Percentiles rank a stretch among this genome's conserved stretches.
phyloP scores from a whole-genome alignment of 1,284 basidiomycete genomes.

The Irpex sp. region DNA sequence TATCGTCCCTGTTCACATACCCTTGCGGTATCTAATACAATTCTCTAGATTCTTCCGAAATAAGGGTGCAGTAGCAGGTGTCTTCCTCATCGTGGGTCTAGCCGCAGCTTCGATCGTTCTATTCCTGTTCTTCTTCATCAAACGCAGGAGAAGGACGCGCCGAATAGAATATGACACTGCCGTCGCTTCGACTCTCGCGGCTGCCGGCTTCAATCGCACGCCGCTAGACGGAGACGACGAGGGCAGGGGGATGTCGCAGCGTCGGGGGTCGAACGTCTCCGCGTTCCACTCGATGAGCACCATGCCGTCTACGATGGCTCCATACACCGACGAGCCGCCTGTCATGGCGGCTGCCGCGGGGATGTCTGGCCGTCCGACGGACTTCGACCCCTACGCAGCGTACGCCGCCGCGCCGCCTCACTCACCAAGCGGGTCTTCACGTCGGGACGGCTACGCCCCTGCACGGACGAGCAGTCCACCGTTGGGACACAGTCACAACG shows the following conservation, averaged over 20 bases:
- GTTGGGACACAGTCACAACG: conserved; percentile 30
- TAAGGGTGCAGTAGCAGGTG: conserved; percentile 72
- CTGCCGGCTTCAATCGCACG: conserved; percentile 58
- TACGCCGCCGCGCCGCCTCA: conserved; percentile 32
- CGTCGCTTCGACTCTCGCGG: conserved; percentile 62
- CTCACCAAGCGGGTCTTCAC: conserved; percentile 23
- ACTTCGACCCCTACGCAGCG: conserved; percentile 56
- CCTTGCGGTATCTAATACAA: conserved; percentile 8
- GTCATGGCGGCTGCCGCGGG: conserved; percentile 17
- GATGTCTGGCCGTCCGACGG: conserved; percentile 21
- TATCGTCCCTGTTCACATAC: conserved; percentile 8
- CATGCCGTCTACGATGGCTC: conserved; percentile 15
- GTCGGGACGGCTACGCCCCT: conserved; percentile 39
- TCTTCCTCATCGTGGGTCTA: conserved; percentile 74
- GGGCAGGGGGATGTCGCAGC: conserved; percentile 22
- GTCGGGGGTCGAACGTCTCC: conserved; percentile 19
- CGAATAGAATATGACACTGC: conserved; percentile 63
- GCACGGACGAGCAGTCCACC: conserved; percentile 45
- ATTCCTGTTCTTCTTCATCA: conserved; percentile 67
- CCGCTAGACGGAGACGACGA: conserved; percentile 68
- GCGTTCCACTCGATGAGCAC: conserved; percentile 17
- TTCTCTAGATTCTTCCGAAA: conserved; percentile 63
- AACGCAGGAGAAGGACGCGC: conserved; percentile 54
- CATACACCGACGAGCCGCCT: conserved; percentile 27
- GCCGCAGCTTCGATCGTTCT: conserved; percentile 65